phyloP scores from a whole-genome alignment of 345 rosid species.

The Rhodamnia rubescens region DNA sequence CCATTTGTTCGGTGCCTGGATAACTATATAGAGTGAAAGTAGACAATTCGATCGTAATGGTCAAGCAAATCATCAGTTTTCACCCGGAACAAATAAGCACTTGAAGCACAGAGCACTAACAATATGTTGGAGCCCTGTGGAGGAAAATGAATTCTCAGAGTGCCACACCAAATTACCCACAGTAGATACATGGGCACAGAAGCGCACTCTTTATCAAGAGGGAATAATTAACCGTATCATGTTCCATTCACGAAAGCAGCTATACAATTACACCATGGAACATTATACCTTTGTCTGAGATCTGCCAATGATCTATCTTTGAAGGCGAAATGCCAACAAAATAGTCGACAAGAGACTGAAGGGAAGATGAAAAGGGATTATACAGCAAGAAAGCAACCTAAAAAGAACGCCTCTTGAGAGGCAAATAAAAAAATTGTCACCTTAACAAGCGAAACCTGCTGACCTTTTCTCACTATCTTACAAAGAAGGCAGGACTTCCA shows the following conservation, averaged over 20 bases:
- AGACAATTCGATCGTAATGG: background rate
- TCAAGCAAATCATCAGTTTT: background rate
- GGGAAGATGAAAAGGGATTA: background rate
- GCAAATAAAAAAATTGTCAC: background rate
- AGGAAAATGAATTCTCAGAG: background rate
- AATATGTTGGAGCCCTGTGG: background rate
- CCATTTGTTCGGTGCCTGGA: background rate
- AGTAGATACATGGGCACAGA: background rate
- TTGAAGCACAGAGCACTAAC: background rate
- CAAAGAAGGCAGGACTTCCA: constrained; percentile 8
- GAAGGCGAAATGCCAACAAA: background rate
- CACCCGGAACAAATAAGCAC: background rate
- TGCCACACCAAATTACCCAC: background rate
- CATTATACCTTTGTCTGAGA: background rate
- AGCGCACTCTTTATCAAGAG: background rate
- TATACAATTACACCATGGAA: background rate
- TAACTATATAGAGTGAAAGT: background rate
- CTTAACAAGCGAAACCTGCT: background rate
- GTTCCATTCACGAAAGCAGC: background rate
- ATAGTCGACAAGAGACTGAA: background rate
- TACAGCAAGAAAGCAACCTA: background rate
- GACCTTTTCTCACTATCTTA: constrained; percentile 5
- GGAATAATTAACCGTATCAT: background rate
- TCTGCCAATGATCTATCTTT: background rate
- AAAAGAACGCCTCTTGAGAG: background rate